Evolutionary conservation across 345 rosid species (phyloP), one percentile per base, ranked within the genome.

Genomic region (Pseudoturritis turrita): DNA sequence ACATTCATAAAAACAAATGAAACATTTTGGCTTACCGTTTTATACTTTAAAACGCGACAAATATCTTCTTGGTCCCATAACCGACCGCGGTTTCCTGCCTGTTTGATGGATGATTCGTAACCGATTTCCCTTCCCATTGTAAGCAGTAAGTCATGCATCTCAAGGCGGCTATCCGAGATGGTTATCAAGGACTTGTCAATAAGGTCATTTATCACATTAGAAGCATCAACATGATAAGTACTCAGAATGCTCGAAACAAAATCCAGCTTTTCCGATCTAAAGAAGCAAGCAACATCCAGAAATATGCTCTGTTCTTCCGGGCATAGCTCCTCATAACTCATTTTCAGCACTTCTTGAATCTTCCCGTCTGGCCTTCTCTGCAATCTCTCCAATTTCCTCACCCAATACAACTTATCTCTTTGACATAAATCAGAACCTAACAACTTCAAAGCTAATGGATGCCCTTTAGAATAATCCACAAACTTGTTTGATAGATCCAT

Each of bases 281-380:
- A 79, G 65, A 81, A 81, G 36, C 82, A 79, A 19, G 83, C 82
- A 47, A 80, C 67, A 52, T 82, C 85, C 3, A 80, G 68, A 80
- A 82, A 84, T 6, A 82, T 54, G 25, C 26, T 45, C 47, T 71
- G 56, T 5, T 70, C 68, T 59, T 75, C 49, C 3, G 41, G n/a
- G 0, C 23, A 22, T 6, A 84, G 68, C 3, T 72, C 80, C 46
- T 82, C 80, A 14, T 71, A 82, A 36, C 88, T 80, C 54, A 80
- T 59, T 50, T 53, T 71, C 39, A 82, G 17, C 0, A 73, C 58
- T 6, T 64, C 51, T 2, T 19, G 60, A 45, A 84, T 76, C 19
- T 76, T 55, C 3, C 46, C 60, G 7, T 76, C 45, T 21, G 78
- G 77, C 4, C 35, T 56, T 58, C 2, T 59, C 73, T 74, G 65